A percentile compares a stretch with the other conserved stretches of the same genome.
These are phyloP conservation scores for Rhizopus sp. DNA, from an alignment of 371 early-diverging fungal species.

Conservation along the genomic window DNA sequence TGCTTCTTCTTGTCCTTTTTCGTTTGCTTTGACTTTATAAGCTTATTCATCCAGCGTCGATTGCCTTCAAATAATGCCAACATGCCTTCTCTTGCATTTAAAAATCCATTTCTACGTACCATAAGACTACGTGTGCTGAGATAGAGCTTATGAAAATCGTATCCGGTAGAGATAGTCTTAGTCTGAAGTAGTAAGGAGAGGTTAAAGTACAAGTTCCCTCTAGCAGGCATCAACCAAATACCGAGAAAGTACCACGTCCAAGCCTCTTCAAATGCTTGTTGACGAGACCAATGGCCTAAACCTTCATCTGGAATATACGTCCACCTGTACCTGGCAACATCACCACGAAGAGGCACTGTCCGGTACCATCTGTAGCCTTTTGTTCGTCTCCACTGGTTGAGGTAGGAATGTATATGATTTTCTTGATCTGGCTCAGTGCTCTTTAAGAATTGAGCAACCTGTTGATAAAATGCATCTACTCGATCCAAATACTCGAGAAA, in stretches of 20 bases:
- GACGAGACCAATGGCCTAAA: conserved; percentile 6
- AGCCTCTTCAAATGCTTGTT: conserved; percentile 45
- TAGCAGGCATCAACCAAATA: conserved; percentile 59
- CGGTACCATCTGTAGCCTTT: conserved; percentile 55
- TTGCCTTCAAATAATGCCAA: conserved; percentile 46
- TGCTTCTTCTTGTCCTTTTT: conserved; percentile 13
- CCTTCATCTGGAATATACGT: conserved; percentile 26
- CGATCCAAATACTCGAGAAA: conserved; percentile 36
- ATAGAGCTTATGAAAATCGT: conserved; percentile 45
- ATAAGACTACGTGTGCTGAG: conserved; percentile 46
- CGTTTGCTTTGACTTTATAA: conserved; percentile 12
- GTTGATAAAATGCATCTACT: conserved; percentile 51
- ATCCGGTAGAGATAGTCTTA: conserved; percentile 4
- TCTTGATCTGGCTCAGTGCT: conserved; percentile 21
- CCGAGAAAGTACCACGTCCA: conserved; percentile 59
- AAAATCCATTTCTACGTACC: conserved; percentile 48
- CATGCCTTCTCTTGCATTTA: conserved; percentile 51
- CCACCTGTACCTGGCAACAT: conserved; percentile 66
- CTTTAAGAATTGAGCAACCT: conserved; percentile 38
- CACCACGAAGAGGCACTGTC: conserved; percentile 55
- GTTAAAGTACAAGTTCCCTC: conserved; percentile 52
- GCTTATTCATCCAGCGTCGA: conserved; percentile 37
- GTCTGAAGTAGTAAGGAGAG: conserved; percentile 33
- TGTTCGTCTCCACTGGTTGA: conserved; percentile 40
- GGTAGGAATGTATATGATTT: conserved; percentile 16